Evolutionary conservation across 495 filamentous ascomycete genomes (phyloP).

Genomic region (Aspergillus egyptiacus): DNA sequence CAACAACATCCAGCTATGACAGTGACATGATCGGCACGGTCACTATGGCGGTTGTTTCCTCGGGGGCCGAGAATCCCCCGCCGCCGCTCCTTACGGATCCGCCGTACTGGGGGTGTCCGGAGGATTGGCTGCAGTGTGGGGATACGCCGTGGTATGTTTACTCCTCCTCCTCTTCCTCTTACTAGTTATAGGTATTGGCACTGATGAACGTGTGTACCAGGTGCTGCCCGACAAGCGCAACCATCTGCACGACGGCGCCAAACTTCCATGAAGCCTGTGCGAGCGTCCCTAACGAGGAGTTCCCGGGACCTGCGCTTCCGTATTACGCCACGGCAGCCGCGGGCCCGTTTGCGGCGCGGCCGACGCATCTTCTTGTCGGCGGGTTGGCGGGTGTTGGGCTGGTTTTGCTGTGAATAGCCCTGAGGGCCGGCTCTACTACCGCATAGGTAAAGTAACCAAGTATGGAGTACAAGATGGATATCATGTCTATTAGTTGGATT

Average conservation of each 20-base stretch:
- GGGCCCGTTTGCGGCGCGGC: not conserved
- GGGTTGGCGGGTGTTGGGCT: not conserved
- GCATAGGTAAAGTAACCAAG: too few relatives aligned
- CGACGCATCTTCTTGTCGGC: not conserved
- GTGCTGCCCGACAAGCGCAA: not conserved
- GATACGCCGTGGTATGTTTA: not conserved
- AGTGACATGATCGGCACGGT: not conserved
- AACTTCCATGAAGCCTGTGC: constrained; percentile 2
- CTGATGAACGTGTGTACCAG: not conserved
- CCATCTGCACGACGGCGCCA: not conserved
- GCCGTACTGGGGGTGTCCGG: not conserved
- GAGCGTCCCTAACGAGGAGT: not conserved
- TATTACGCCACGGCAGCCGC: not conserved
- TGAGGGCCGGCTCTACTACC: too few relatives aligned
- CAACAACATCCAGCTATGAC: not conserved
- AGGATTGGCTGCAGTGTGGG: not conserved
- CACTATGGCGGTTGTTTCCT: not conserved
- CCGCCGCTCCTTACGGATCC: not conserved
- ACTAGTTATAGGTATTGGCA: not conserved
- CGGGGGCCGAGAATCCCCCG: not conserved
- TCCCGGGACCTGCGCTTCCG: not conserved
- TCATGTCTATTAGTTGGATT: too few relatives aligned
- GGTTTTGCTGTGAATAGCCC: not conserved
- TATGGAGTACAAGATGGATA: too few relatives aligned
- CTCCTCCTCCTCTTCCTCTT: not conserved